phyloP scores from a whole-genome alignment of 116 monocot genomes.

The Thalassia testudinum region DNA sequence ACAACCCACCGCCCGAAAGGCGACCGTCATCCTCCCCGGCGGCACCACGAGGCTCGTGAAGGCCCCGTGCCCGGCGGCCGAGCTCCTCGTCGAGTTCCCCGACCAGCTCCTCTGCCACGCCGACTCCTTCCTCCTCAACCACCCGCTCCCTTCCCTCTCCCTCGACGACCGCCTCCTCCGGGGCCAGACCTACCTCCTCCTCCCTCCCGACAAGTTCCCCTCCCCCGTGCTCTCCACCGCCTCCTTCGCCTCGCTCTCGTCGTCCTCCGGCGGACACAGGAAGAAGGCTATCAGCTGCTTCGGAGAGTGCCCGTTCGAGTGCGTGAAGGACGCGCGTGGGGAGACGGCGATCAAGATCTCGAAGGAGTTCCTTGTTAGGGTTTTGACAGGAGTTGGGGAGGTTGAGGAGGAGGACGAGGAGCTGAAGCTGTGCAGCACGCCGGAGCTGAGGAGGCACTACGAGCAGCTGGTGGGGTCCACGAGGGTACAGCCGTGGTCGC shows the following conservation, averaged over 20 bases:
- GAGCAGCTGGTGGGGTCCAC: conserved; percentile 58
- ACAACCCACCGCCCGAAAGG: too few relatives aligned
- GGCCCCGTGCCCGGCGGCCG: conserved; percentile 23
- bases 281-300: too few relatives aligned
- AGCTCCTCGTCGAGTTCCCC: conserved; percentile 42
- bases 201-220: conserved; percentile 49
- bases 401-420: not conserved
- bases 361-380: conserved; percentile 45
- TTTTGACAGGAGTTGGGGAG: conserved; percentile 11
- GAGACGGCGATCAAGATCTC: conserved; percentile 38
- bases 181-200: conserved; percentile 67
- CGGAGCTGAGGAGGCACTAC: conserved; percentile 88
- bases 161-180: conserved; percentile 31
- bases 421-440: conserved; percentile 47
- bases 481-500: conserved; percentile 59
- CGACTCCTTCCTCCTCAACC: conserved; percentile 75
- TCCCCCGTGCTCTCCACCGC: conserved; percentile 1
- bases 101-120: conserved; percentile 58
- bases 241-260: not conserved
- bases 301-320: conserved; percentile 25
- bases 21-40: too few relatives aligned
- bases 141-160: conserved; percentile 36
- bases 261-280: conserved; percentile 3
- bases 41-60: too few relatives aligned
- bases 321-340: conserved; percentile 35